Base-by-base conservation (phyloP, 192 early-diverging fungal genomes). In the Podila horticola region DNA sequence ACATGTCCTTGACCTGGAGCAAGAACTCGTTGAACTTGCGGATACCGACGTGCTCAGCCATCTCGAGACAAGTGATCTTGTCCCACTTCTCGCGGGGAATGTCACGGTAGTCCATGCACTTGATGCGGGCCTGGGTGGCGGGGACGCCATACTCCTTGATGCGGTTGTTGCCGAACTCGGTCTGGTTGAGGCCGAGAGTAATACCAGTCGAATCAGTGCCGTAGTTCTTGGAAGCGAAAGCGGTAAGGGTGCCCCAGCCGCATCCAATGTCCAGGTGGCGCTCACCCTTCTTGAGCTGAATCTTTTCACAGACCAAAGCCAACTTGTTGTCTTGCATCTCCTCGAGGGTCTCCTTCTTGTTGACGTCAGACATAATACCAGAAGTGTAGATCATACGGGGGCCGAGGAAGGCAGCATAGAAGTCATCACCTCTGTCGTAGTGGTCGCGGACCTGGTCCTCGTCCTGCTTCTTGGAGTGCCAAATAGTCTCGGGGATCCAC, bases 1-100 rank as follows among this genome's bases (percentile, higher is more conserved):
- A 87, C 91, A 97, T 91, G 49, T 97, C 96, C 77, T 91, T 89
- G 71, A 99, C 94, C 87, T 99, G 95, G 30, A 86, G 76, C 81
- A 99, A 86, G 84, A 98, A 99, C 64, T 92, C 90, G 58, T 92
- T 89, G 91, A 94, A 99, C 77, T 93, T 91, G 82, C 94, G 90
- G 67, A 99, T 89, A 72, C 98, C 98, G 45, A 99, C 98, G 85
- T 99, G 98, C 88, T 99, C 98, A 74, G 98, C 96, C 98, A 99
- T 99, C 82, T 98, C 98, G 67, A 99, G 91, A 83, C 97, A 97
- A 41, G 96, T 95, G 79, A 99, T 98, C 86, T 96, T 95, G 91
- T 99, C 87, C 89, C 90, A 99, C 83, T 96, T 97, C 70, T 94
- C 87, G 74, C 87, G 85, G 45, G 98, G 95, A 70, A 97, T 97